Evolutionary conservation across 352 stramenopile genomes (phyloP).

Genomic region (Pythium periplocum): DNA sequence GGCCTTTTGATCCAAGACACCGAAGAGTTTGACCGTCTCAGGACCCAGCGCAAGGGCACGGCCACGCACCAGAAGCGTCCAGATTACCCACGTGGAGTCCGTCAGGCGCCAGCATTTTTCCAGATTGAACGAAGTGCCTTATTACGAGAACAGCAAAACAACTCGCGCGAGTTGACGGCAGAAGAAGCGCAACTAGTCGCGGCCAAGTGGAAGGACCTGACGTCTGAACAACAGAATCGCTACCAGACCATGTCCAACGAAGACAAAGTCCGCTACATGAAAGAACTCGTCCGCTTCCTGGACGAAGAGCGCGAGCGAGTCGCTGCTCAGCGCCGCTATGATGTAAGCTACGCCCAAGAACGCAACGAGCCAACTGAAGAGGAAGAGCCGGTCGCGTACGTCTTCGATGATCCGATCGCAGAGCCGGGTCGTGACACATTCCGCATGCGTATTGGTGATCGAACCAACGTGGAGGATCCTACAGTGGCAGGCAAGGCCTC

Average conservation of each 20-base stretch:
- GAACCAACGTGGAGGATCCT: conserved; percentile 8
- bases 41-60: conserved; percentile 45
- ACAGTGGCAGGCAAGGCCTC: conserved; percentile 38
- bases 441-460: conserved; percentile 61
- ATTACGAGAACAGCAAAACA: conserved; percentile 14
- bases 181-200: conserved; percentile 14
- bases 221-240: conserved; percentile 33
- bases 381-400: conserved; percentile 59
- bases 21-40: conserved; percentile 54
- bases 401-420: conserved; percentile 73
- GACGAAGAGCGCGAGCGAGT: conserved; percentile 38
- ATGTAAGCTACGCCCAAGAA: conserved; percentile 10
- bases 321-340: conserved; percentile 48
- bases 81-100: conserved; percentile 46
- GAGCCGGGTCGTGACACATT: conserved; percentile 57
- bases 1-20: conserved; percentile 62
- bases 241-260: conserved; percentile 34
- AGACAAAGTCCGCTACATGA: conserved; percentile 50
- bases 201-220: conserved; percentile 40
- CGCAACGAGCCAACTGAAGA: neutral
- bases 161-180: conserved; percentile 20
- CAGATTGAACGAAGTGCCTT: conserved; percentile 59
- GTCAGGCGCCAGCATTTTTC: conserved; percentile 59
- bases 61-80: conserved; percentile 39
- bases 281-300: conserved; percentile 50